A percentile compares a stretch with the other conserved stretches of the same genome.
phyloP scores from a whole-genome alignment of 2,329 filamentous ascomycete species.

The Colletotrichum sublineola region DNA sequence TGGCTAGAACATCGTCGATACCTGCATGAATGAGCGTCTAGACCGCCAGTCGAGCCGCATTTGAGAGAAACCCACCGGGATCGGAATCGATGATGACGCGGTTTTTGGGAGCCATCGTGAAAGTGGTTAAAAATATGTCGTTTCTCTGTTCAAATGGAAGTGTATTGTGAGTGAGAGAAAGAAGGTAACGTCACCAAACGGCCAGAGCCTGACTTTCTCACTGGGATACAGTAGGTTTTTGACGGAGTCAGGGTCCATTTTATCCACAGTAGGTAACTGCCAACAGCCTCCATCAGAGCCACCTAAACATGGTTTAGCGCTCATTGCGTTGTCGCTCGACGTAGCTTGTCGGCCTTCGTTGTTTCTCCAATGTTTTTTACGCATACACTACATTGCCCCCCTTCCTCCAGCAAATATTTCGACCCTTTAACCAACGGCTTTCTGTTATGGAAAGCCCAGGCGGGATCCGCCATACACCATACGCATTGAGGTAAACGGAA shows the following conservation, averaged over 20 bases:
- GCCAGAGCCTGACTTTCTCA: conserved; percentile 3
- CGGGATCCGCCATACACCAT: too few relatives aligned
- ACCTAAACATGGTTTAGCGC: too few relatives aligned
- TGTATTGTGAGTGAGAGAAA: background rate
- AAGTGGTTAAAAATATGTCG: background rate
- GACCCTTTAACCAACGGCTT: too few relatives aligned
- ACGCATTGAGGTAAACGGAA: too few relatives aligned
- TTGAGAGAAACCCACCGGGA: conserved; percentile 69
- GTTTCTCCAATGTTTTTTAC: too few relatives aligned
- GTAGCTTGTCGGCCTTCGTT: too few relatives aligned
- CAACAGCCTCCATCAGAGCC: background rate
- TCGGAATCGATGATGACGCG: conserved; percentile 97
- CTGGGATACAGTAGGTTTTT: background rate
- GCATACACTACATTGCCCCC: too few relatives aligned
- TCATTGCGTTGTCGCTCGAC: too few relatives aligned
- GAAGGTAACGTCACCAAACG: background rate
- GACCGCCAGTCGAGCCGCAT: background rate
- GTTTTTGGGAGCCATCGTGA: conserved; percentile 73
- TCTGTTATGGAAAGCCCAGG: too few relatives aligned
- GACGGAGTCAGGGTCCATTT: background rate
- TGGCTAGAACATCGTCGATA: conserved; percentile 90
- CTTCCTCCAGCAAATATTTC: too few relatives aligned
- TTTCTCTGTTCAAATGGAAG: background rate
- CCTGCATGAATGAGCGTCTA: conserved; percentile 59
- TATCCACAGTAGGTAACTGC: background rate